Conservation (phyloP, 805 yeast genomes). For the Myxozyma monticola region DNA sequence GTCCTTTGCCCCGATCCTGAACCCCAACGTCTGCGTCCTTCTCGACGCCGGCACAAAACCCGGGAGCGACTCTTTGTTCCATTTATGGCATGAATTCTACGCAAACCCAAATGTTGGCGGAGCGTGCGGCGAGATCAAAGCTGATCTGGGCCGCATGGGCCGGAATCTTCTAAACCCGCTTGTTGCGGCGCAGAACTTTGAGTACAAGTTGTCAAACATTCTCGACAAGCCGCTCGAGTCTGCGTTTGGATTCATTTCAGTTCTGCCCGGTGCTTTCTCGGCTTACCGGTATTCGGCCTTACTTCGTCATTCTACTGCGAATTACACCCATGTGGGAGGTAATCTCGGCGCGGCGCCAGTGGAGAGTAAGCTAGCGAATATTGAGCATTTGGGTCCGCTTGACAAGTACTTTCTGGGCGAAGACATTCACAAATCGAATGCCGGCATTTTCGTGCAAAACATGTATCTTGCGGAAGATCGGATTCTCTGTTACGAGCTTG, state of each 20-base stretch:
- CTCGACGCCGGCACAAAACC: conserved; percentile 70
- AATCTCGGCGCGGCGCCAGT: background rate
- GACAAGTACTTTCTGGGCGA: conserved; percentile 92
- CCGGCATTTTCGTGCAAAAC: conserved; percentile 86
- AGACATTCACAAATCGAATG: conserved; percentile 62
- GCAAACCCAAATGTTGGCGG: conserved; percentile 62
- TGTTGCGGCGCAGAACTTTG: conserved; percentile 66
- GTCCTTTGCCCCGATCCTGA: conserved; percentile 57
- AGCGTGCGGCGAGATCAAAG: conserved; percentile 71
- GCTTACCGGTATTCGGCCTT: conserved; percentile 83
- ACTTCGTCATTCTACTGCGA: too few relatives aligned
- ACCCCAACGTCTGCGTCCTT: conserved; percentile 58
- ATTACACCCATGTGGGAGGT: too few relatives aligned
- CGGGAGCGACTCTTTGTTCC: conserved; percentile 53
- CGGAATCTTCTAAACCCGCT: conserved; percentile 61
- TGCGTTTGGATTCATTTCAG: conserved; percentile 90
- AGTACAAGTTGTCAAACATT: conserved; percentile 68
- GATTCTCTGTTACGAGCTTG: conserved; percentile 89
- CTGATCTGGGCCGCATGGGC: conserved; percentile 51
- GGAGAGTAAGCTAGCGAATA: conserved; percentile 32
- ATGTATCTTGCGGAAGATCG: conserved; percentile 98
- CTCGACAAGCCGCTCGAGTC: conserved; percentile 95
- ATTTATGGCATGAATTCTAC: conserved; percentile 65
- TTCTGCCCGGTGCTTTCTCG: conserved; percentile 94
- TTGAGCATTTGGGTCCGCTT: conserved; percentile 77